These are phyloP conservation scores for Neofusicoccum umdonicola DNA, from an alignment of 2,329 filamentous ascomycete genomes.

Conservation along the genomic window DNA sequence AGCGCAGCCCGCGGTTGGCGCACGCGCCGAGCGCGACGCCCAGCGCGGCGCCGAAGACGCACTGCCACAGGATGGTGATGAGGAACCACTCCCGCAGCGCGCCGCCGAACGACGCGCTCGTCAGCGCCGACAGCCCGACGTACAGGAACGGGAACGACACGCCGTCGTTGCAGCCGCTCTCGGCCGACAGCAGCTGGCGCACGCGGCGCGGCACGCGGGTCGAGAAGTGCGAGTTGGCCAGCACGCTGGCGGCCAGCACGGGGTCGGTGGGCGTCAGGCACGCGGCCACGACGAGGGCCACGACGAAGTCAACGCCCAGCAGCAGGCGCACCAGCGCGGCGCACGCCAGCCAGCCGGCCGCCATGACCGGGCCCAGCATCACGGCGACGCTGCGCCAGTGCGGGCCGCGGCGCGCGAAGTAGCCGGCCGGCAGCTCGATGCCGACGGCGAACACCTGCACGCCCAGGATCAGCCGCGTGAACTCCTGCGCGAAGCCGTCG, in stretches of 20 bases:
- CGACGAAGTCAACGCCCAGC: slow-evolving; percentile 46
- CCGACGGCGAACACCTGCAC: slow-evolving; percentile 42
- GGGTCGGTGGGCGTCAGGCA: slow-evolving; percentile 59
- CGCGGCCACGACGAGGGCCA: slow-evolving; percentile 52
- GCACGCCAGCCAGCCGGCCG: slow-evolving; percentile 48
- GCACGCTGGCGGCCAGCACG: slow-evolving; percentile 54
- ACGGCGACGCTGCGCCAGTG: slow-evolving; percentile 53
- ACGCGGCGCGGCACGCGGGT: slow-evolving; percentile 51
- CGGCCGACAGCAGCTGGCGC: slow-evolving; percentile 52
- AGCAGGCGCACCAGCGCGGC: slow-evolving; percentile 47
- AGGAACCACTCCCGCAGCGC: slow-evolving; percentile 53
- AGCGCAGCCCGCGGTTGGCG: slow-evolving; percentile 50
- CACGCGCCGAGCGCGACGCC: slow-evolving; percentile 48
- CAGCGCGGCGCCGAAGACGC: slow-evolving; percentile 46
- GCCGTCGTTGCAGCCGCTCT: slow-evolving; percentile 57
- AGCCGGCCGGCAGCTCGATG: slow-evolving; percentile 42
- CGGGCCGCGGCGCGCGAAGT: slow-evolving; percentile 40
- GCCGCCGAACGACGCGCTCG: slow-evolving; percentile 35
- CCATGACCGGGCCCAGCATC: slow-evolving; percentile 54
- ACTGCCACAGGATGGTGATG: slow-evolving; percentile 57
- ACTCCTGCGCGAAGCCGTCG: slow-evolving; percentile 41
- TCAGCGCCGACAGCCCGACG: slow-evolving; percentile 49
- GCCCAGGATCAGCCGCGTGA: slow-evolving; percentile 47
- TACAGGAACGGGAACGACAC: slow-evolving; percentile 58
- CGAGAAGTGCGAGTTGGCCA: slow-evolving; percentile 54